These are phyloP conservation scores for Sclerotinia minor DNA, from an alignment of 2,329 filamentous ascomycete genomes.

Conservation along the genomic window DNA sequence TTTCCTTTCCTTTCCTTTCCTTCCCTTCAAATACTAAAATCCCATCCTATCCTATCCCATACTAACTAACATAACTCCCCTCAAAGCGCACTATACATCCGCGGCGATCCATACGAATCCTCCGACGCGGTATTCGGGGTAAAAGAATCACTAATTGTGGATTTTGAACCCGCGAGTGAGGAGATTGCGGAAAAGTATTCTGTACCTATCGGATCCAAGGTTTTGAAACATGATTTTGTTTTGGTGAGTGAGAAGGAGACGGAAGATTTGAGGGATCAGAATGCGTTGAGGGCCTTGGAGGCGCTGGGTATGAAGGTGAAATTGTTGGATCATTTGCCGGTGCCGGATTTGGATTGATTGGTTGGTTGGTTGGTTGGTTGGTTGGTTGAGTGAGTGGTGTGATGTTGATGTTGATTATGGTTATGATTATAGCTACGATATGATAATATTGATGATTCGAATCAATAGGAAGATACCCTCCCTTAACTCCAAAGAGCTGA, in stretches of 20 bases:
- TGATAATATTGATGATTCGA: background rate
- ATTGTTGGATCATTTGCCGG: slow-evolving; percentile 72
- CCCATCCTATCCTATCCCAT: background rate
- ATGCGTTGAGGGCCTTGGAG: slow-evolving; percentile 65
- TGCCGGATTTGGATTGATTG: slow-evolving; percentile 63
- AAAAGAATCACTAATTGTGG: slow-evolving; percentile 72
- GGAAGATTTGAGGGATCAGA: slow-evolving; percentile 60
- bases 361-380: slow-evolving; percentile 29
- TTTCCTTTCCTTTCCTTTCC: too few species aligned
- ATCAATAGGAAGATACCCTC: background rate
- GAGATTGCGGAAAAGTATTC: slow-evolving; percentile 60
- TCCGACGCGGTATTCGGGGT: slow-evolving; percentile 88
- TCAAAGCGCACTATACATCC: slow-evolving; percentile 69
- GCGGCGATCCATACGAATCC: slow-evolving; percentile 76
- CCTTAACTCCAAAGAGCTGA: background rate
- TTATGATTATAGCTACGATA: background rate
- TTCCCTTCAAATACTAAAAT: too few species aligned
- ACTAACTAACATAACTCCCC: background rate
- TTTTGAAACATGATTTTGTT: slow-evolving; percentile 74
- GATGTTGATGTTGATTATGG: background rate
- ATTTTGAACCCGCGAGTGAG: slow-evolving; percentile 54
- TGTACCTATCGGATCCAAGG: slow-evolving; percentile 61
- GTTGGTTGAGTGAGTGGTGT: rapidly evolving
- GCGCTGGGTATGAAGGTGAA: slow-evolving; percentile 55
- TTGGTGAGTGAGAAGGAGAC: slow-evolving; percentile 71